Evolutionary conservation across 805 yeast species (phyloP).

Genomic region (Naumovozyma castellii): DNA sequence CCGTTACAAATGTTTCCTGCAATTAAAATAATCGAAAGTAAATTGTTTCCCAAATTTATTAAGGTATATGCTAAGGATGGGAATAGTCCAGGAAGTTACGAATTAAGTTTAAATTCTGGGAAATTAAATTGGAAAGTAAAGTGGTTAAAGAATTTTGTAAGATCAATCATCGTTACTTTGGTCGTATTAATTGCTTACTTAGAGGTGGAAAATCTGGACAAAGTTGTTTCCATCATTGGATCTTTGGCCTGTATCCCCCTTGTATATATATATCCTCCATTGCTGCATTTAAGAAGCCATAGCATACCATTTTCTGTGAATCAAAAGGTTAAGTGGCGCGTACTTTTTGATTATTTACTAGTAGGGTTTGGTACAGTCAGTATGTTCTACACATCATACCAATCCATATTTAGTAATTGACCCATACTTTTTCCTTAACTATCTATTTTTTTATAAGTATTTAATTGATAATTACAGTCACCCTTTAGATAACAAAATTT

Average conservation of each 20-base stretch:
- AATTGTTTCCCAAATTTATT: conserved; percentile 39
- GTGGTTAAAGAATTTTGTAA: conserved; percentile 57
- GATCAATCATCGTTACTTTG: conserved; percentile 43
- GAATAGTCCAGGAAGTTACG: conserved; percentile 8
- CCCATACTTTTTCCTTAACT: not conserved
- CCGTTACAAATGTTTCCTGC: conserved; percentile 81
- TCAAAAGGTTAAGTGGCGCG: conserved; percentile 23
- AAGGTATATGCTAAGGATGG: conserved; percentile 13
- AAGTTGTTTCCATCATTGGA: conserved; percentile 71
- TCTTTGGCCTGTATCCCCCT: conserved; percentile 79
- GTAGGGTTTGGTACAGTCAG: conserved; percentile 49
- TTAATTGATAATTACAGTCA: too few species aligned
- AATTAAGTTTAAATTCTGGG: conserved; percentile 38
- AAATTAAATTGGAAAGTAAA: conserved; percentile 43
- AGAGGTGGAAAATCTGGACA: conserved; percentile 63
- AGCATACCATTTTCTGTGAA: conserved; percentile 20
- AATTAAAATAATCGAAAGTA: conserved; percentile 58
- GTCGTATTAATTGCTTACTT: conserved; percentile 52
- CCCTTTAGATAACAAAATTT: conserved; percentile 1
- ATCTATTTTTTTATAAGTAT: too few species aligned
- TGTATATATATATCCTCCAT: conserved; percentile 79
- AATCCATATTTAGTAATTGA: conserved; percentile 31
- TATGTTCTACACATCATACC: conserved; percentile 59
- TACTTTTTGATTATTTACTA: conserved; percentile 39
- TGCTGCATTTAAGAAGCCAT: conserved; percentile 54